Base-by-base conservation (phyloP, 2,329 filamentous ascomycete species). In the Gremmenia infestans region DNA sequence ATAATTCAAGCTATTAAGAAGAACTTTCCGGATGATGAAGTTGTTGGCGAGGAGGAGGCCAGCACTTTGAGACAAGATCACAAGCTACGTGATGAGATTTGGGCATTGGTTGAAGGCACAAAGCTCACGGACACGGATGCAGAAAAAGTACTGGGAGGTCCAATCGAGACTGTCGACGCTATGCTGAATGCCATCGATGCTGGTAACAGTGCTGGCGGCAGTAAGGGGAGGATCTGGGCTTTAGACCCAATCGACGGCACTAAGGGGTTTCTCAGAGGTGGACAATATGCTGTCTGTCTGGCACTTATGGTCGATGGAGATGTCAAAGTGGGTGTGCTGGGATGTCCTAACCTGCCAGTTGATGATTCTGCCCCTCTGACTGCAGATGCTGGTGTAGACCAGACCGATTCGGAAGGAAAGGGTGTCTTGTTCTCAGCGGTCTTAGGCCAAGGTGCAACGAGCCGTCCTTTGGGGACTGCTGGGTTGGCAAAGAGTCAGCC, bases 221-320 rank as follows among this genome's bases (percentile, higher is more conserved):
- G 75, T 58, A 80, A 77, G 62, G 91, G 91, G 60, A 81, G 94
- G 63, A 90, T 97, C 72, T 99, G 94, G 94, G 89, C 93, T 42
- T 85, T 99, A 55, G 94, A 99, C 73, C 94, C 94, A 57, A 97
- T 99, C 60, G 94, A 99, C 73, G 94, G 94, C 63, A 99, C 94
- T 53, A 96, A 97, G 76, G 95, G 94, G 32, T 99, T 99, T 77
- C 78, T 99, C 58, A 84, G 95, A 60, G 94, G 94, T 52, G 95
- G 92, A 40, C 94, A 99, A 76, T 99, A 99, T 71, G 95, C 94
- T 54, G 91, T 99, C 53, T 97, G 93, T 71, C 81, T 99, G 5
- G 94, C 83, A 37, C 79, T 99, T 66, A 87, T 99, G 76, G 89
- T 96, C 28, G 91, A 97, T 68, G 94, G 93, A 52, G 85, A 96